Conservation (phyloP, 305 asterid genomes). For the Euphrasia arctica region DNA sequence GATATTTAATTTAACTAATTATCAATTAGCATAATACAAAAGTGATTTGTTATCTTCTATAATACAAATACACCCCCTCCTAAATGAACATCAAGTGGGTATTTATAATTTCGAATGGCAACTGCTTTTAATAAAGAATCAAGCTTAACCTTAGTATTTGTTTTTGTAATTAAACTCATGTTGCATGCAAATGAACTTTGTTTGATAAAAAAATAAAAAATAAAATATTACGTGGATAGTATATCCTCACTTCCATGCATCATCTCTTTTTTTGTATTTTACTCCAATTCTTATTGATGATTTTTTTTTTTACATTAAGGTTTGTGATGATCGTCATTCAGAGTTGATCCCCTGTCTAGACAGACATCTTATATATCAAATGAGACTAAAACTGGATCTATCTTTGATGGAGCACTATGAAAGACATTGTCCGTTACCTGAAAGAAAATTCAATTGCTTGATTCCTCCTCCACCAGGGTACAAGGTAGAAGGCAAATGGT, state of each 20-base stretch:
- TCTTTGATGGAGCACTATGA: conserved; percentile 91
- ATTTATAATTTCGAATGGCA: background rate
- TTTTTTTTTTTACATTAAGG: conserved; percentile 36
- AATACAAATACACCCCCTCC: background rate
- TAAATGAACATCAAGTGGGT: background rate
- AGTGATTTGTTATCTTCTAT: background rate
- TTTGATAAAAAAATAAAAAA: no score
- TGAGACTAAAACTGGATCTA: conserved; percentile 74
- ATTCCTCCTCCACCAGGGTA: conserved; percentile 91
- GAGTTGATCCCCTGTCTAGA: conserved; percentile 91
- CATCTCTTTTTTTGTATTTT: background rate
- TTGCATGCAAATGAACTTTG: background rate
- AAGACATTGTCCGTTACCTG: conserved; percentile 87
- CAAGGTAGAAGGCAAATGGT: conserved; percentile 44
- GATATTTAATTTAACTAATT: background rate
- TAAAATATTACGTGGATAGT: no score
- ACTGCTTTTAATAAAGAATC: background rate
- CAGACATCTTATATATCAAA: conserved; percentile 74
- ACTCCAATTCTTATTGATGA: background rate
- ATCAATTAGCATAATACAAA: background rate
- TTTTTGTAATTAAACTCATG: background rate
- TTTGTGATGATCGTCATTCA: conserved; percentile 82
- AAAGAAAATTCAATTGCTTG: conserved; percentile 78
- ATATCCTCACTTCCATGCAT: no score
- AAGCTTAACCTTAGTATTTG: background rate